phyloP scores from a whole-genome alignment of 768 basidiomycete genomes.

The Sporobolomyces pararoseus region DNA sequence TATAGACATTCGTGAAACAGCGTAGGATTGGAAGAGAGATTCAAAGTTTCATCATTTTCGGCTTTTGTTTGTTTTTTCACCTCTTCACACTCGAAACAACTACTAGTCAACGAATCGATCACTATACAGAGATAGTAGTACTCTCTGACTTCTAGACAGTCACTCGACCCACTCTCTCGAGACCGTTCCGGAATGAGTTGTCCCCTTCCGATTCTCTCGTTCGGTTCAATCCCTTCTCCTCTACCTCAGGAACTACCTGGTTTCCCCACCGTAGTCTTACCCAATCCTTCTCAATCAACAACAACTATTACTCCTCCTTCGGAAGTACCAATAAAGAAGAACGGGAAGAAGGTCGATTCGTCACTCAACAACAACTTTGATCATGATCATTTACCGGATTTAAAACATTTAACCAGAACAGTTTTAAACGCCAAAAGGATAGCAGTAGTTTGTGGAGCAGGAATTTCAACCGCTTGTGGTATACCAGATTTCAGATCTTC shows the following conservation, averaged over 20 bases:
- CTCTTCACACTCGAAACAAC: too few species aligned
- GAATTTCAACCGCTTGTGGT: slow-evolving; percentile 78
- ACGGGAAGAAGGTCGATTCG: neutral
- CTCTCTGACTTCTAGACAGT: neutral
- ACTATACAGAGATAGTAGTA: too few species aligned
- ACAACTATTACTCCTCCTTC: neutral
- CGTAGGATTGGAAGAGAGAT: neutral
- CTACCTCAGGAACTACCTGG: neutral
- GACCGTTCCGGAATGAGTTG: too few species aligned
- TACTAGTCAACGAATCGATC: too few species aligned
- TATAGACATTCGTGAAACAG: slow-evolving; percentile 66
- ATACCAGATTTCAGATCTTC: slow-evolving; percentile 86
- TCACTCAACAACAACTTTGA: slow-evolving; percentile 6
- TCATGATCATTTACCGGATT: neutral
- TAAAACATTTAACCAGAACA: slow-evolving; percentile 47
- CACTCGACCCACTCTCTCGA: neutral
- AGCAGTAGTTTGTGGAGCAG: slow-evolving; percentile 80
- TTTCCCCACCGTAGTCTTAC: slow-evolving; percentile 12
- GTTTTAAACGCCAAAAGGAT: slow-evolving; percentile 75
- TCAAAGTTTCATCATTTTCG: neutral
- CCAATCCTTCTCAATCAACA: neutral
- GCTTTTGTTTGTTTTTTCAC: too few species aligned
- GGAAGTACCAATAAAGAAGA: neutral
- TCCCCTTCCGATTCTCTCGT: slow-evolving; percentile 23
- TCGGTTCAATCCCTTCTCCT: slow-evolving; percentile 6